Percentiles rank a stretch among this genome's conserved stretches.
These are phyloP conservation scores for Malus hybrid DNA, from an alignment of 331 rosid species.

Conservation along the genomic window DNA sequence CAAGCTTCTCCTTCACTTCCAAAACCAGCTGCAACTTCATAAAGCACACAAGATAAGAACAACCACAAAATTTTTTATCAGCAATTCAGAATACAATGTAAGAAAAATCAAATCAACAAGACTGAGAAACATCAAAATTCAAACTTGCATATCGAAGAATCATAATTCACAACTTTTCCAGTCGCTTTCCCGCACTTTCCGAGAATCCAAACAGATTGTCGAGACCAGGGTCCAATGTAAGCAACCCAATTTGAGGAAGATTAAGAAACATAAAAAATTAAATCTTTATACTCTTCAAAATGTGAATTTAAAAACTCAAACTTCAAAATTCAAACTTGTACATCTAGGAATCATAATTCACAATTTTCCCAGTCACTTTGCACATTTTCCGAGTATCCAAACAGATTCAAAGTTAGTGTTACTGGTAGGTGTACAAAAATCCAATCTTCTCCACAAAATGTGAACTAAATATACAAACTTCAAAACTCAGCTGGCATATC, in stretches of 20 bases:
- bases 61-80: not conserved
- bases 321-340: not conserved
- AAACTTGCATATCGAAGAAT: not conserved
- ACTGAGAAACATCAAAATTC: not conserved
- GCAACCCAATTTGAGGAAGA: not conserved
- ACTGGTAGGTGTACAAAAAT: not conserved
- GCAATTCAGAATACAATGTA: not conserved
- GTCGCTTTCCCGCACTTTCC: not conserved
- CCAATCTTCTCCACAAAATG: no score
- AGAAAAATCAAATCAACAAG: not conserved
- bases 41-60: not conserved
- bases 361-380: not conserved
- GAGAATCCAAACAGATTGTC: not conserved
- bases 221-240: not conserved
- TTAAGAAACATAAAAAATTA: not conserved
- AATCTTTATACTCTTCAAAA: not conserved
- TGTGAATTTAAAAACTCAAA: not conserved
- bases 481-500: not conserved
- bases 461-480: not conserved
- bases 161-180: not conserved
- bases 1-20: constrained; percentile 77
- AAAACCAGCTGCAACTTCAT: constrained; percentile 56
- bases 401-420: not conserved
- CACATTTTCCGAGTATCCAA: not conserved
- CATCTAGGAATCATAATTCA: not conserved